A percentile compares a stretch with the other conserved stretches of the same genome.
Evolutionary conservation across 768 basidiomycete genomes (phyloP).

Genomic region (Podaxis carcinomalis): DNA sequence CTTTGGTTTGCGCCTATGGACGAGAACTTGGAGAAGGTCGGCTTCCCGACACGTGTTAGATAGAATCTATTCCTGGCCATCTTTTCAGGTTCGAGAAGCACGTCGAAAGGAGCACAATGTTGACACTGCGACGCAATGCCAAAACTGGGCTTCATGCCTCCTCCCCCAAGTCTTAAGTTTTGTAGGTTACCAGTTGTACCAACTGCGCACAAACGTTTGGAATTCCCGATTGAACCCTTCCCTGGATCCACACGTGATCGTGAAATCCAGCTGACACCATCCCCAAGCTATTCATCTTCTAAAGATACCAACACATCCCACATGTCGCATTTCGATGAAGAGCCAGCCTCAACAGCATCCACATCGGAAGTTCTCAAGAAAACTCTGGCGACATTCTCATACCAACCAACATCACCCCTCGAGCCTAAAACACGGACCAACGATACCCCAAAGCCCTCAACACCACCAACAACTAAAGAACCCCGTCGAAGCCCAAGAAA

Average conservation of each 20-base stretch:
- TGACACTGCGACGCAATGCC: too few species aligned
- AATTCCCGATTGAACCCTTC: background rate
- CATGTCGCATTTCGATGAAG: background rate
- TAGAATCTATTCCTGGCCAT: too few species aligned
- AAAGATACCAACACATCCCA: background rate
- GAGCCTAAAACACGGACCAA: background rate
- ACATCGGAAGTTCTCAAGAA: background rate
- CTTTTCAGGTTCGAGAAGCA: too few species aligned
- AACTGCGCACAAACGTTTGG: too few species aligned
- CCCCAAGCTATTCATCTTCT: background rate
- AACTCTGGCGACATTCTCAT: background rate
- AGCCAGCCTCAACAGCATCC: background rate
- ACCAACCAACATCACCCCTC: background rate
- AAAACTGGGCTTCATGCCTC: too few species aligned
- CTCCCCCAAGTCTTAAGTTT: too few species aligned
- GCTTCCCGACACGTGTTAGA: too few species aligned
- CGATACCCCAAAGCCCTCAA: background rate
- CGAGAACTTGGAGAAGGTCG: too few species aligned
- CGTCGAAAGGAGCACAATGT: too few species aligned
- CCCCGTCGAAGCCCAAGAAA: background rate
- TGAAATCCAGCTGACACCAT: background rate
- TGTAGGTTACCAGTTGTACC: too few species aligned
- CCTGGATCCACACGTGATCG: background rate
- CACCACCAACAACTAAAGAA: background rate
- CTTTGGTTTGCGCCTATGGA: too few species aligned